Evolutionary conservation across 768 basidiomycete species (phyloP).

Genomic region (Gyrodon lividus): DNA sequence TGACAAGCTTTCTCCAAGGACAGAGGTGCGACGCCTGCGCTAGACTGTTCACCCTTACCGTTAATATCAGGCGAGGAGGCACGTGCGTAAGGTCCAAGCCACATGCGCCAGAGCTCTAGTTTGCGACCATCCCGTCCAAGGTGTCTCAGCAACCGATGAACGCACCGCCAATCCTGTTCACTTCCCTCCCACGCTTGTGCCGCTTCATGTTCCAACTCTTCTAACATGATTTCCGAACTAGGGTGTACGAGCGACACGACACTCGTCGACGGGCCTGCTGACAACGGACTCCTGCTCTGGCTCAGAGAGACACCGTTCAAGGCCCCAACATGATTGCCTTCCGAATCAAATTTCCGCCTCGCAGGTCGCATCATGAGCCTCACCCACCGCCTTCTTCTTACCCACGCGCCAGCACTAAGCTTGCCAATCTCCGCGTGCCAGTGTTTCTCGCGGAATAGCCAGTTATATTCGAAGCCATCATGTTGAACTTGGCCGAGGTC

Average conservation of each 20-base stretch:
- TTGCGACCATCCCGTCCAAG: conserved; percentile 68
- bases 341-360: conserved; percentile 13
- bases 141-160: conserved; percentile 48
- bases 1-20: conserved; percentile 7
- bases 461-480: conserved; percentile 87
- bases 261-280: conserved; percentile 20
- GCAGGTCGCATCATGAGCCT: conserved; percentile 79
- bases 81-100: conserved; percentile 50
- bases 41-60: conserved; percentile 46
- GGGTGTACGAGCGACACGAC: conserved; percentile 31
- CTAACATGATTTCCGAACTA: conserved; percentile 21
- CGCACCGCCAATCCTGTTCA: conserved; percentile 60
- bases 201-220: conserved; percentile 17
- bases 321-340: neutral
- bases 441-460: conserved; percentile 61
- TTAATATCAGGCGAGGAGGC: conserved; percentile 19
- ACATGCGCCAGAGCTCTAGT: conserved; percentile 72
- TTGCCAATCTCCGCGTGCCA: conserved; percentile 67
- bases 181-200: conserved; percentile 56
- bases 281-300: conserved; percentile 12
- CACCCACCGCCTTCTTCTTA: conserved; percentile 79
- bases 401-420: conserved; percentile 67
- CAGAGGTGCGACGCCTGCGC: conserved; percentile 32
- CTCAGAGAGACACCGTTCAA: neutral
- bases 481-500: conserved; percentile 72